Conservation (phyloP, 257 asterid species). For the Nicotiana tomentosiformis region DNA sequence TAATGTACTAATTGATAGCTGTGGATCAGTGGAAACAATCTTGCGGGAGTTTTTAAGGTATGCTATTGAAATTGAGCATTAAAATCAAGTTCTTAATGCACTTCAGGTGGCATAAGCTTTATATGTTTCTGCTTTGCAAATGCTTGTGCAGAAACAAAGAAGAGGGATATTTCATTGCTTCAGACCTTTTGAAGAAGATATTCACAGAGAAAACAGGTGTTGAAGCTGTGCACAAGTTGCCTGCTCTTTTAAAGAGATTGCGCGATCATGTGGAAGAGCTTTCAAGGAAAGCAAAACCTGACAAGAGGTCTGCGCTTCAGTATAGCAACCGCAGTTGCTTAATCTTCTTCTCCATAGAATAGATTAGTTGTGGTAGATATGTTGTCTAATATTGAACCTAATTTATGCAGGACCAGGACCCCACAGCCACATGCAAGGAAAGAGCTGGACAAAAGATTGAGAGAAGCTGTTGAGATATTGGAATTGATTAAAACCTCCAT, state of each 20-base stretch:
- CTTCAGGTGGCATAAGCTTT: background rate
- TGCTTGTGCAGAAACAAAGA: constrained; percentile 68
- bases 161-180: constrained; percentile 80
- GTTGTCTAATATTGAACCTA: background rate
- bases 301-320: constrained; percentile 50
- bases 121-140: background rate
- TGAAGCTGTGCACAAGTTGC: constrained; percentile 42
- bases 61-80: constrained; percentile 5
- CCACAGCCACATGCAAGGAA: constrained; percentile 28
- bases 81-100: background rate
- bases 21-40: constrained; percentile 55
- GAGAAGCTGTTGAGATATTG: constrained; percentile 49
- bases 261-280: constrained; percentile 66
- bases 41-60: constrained; percentile 64
- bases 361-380: background rate
- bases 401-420: constrained; percentile 32
- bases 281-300: constrained; percentile 52
- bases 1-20: constrained; percentile 35
- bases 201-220: constrained; percentile 41
- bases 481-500: constrained; percentile 31
- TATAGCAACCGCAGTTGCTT: background rate
- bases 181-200: constrained; percentile 70
- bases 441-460: constrained; percentile 60
- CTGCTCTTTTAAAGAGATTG: constrained; percentile 66
- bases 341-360: constrained; percentile 1